Percentiles rank a stretch among this genome's conserved stretches.
These are phyloP conservation scores for Beauveria sp. DNA, from an alignment of 2,329 filamentous ascomycete genomes.

Conservation along the genomic window DNA sequence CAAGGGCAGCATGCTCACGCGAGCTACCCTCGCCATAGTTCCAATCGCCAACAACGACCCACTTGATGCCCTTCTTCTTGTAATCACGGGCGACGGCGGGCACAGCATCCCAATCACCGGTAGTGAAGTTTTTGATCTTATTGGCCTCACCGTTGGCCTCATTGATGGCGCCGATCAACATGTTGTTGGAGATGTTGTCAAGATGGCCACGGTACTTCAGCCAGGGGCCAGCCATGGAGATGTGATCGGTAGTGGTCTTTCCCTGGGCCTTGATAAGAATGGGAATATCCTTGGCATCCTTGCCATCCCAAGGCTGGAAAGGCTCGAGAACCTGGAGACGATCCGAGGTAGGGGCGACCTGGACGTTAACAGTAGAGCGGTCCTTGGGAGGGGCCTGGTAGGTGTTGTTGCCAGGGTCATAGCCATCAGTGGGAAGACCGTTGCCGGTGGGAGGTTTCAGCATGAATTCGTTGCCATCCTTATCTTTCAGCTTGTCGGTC, in stretches of 20 bases:
- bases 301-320: conserved; percentile 84
- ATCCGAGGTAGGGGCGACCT: conserved; percentile 82
- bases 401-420: conserved; percentile 85
- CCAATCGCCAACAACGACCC: conserved; percentile 98
- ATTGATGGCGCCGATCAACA: conserved; percentile 97
- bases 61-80: conserved; percentile 92
- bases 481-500: conserved; percentile 85
- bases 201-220: conserved; percentile 98
- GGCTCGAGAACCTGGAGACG: conserved; percentile 87
- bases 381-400: conserved; percentile 91
- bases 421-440: conserved; percentile 72
- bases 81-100: conserved; percentile 94
- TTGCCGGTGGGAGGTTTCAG: conserved; percentile 72
- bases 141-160: conserved; percentile 94
- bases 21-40: conserved; percentile 98
- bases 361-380: conserved; percentile 64
- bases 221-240: conserved; percentile 95
- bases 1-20: conserved; percentile 95
- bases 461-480: conserved; percentile 93
- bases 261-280: conserved; percentile 95
- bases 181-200: conserved; percentile 99
- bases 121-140: conserved; percentile 90
- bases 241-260: conserved; percentile 96
- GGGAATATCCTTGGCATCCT: conserved; percentile 75
- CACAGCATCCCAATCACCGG: conserved; percentile 76